Percentiles rank a stretch among this genome's conserved stretches.
These are phyloP conservation scores for Schizophyllum amplum DNA, from an alignment of 1,284 basidiomycete genomes.

Conservation along the genomic window DNA sequence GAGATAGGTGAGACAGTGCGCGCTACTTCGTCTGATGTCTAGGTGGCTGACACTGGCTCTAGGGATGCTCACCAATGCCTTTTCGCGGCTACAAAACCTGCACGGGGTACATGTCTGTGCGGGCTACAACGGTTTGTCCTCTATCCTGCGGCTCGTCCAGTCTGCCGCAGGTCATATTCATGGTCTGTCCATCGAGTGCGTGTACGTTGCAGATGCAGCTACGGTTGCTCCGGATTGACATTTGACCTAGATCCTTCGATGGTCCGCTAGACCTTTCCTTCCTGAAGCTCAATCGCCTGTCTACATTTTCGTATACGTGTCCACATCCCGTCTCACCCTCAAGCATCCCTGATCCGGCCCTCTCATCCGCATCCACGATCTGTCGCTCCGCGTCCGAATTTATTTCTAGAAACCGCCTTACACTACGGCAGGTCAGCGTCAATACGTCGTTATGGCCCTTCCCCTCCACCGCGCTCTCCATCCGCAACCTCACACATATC, in stretches of 20 bases:
- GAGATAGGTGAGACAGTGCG: constrained; percentile 49
- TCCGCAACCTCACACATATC: constrained; percentile 57
- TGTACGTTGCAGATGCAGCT: constrained; percentile 5
- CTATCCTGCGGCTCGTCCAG: constrained; percentile 46
- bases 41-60: neutral
- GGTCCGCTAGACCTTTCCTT: constrained; percentile 42
- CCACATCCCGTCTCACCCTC: neutral
- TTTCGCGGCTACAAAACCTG: constrained; percentile 53
- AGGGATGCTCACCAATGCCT: constrained; percentile 63
- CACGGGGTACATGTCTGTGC: constrained; percentile 55
- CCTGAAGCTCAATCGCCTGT: constrained; percentile 49
- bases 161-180: constrained; percentile 40
- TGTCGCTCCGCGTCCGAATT: constrained; percentile 21
- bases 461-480: constrained; percentile 41
- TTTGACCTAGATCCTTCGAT: constrained; percentile 35
- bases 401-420: constrained; percentile 43
- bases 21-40: neutral
- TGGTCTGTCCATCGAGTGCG: constrained; percentile 47
- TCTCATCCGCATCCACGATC: constrained; percentile 2
- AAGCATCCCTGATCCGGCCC: neutral
- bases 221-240: neutral
- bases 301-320: constrained; percentile 42
- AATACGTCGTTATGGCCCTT: constrained; percentile 50
- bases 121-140: constrained; percentile 41
- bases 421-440: constrained; percentile 47